Evolutionary conservation across 495 filamentous ascomycete species (phyloP).

Genomic region (Podospora sp.): DNA sequence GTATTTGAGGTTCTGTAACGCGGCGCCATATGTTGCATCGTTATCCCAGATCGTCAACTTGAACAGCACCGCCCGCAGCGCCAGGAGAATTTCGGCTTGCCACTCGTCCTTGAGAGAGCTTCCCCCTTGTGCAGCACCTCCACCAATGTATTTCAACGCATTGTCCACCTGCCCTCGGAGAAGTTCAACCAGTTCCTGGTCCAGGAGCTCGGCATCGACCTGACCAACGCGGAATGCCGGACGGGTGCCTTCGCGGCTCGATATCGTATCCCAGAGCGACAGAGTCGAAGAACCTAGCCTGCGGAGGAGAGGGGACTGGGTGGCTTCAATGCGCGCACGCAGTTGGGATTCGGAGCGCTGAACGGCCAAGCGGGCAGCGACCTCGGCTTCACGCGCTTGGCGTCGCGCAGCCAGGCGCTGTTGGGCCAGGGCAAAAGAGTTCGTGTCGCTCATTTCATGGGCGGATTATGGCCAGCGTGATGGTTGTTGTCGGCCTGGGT

Average conservation of each 20-base stretch:
- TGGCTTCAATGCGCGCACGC: slow-evolving; percentile 55
- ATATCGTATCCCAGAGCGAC: slow-evolving; percentile 68
- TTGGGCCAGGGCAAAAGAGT: slow-evolving; percentile 82
- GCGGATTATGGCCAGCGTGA: neutral
- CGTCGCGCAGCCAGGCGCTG: slow-evolving; percentile 79
- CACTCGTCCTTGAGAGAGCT: slow-evolving; percentile 66
- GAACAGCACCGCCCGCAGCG: slow-evolving; percentile 78
- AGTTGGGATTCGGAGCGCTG: slow-evolving; percentile 62
- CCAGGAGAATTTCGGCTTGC: slow-evolving; percentile 80
- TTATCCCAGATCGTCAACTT: slow-evolving; percentile 97
- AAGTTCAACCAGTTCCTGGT: slow-evolving; percentile 88
- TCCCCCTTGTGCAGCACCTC: slow-evolving; percentile 39
- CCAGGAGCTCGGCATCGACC: slow-evolving; percentile 92
- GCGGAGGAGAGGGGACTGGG: slow-evolving; percentile 65
- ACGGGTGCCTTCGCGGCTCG: slow-evolving; percentile 73
- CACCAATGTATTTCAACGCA: slow-evolving; percentile 83
- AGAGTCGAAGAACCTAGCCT: slow-evolving; percentile 59
- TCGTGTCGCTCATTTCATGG: slow-evolving; percentile 64
- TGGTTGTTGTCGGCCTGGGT: neutral
- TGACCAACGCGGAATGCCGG: slow-evolving; percentile 94
- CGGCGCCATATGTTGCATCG: slow-evolving; percentile 89
- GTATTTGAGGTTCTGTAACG: slow-evolving; percentile 87
- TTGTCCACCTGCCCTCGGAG: slow-evolving; percentile 87
- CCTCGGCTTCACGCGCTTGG: slow-evolving; percentile 65
- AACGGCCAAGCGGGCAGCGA: slow-evolving; percentile 56